Evolutionary conservation across 768 basidiomycete species (phyloP).

Genomic region (Hygrophoropsis aurantiaca): DNA sequence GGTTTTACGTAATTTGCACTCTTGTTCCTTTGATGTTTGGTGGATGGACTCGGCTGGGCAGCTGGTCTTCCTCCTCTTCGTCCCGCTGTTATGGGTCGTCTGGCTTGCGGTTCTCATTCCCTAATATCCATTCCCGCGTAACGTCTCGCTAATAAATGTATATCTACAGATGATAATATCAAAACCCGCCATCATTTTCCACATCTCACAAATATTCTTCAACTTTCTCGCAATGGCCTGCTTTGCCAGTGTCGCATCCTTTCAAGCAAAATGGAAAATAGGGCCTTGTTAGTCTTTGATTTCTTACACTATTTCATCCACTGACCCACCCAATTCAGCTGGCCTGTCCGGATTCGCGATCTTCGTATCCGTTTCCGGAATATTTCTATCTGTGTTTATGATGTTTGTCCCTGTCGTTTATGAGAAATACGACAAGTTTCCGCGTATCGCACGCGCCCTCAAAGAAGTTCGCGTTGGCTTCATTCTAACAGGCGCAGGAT

Average conservation of each 20-base stretch:
- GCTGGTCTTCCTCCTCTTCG: slow-evolving; percentile 62
- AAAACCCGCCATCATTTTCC: slow-evolving; percentile 77
- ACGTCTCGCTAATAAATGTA: slow-evolving; percentile 14
- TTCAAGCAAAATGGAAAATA: slow-evolving; percentile 82
- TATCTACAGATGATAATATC: slow-evolving; percentile 77
- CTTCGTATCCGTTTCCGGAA: slow-evolving; percentile 71
- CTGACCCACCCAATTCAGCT: slow-evolving; percentile 44
- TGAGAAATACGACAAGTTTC: slow-evolving; percentile 83
- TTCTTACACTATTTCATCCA: not conserved
- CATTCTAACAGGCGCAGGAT: slow-evolving; percentile 75
- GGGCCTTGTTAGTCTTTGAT: slow-evolving; percentile 72
- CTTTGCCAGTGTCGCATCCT: slow-evolving; percentile 84
- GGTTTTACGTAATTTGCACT: slow-evolving; percentile 31
- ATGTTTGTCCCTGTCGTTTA: slow-evolving; percentile 76
- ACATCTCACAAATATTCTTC: slow-evolving; percentile 84
- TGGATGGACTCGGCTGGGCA: slow-evolving; percentile 43
- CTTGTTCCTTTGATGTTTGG: slow-evolving; percentile 27
- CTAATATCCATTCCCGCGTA: slow-evolving; percentile 11
- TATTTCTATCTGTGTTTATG: slow-evolving; percentile 74
- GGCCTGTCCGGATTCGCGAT: slow-evolving; percentile 85
- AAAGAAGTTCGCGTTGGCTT: slow-evolving; percentile 82
- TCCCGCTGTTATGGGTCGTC: slow-evolving; percentile 62
- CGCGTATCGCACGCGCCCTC: slow-evolving; percentile 74
- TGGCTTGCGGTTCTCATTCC: slow-evolving; percentile 64
- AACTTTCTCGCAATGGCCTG: slow-evolving; percentile 91